Percentiles rank a stretch among this genome's conserved stretches.
Evolutionary conservation across 495 filamentous ascomycete genomes (phyloP).

Genomic region (Bacidia rubella): DNA sequence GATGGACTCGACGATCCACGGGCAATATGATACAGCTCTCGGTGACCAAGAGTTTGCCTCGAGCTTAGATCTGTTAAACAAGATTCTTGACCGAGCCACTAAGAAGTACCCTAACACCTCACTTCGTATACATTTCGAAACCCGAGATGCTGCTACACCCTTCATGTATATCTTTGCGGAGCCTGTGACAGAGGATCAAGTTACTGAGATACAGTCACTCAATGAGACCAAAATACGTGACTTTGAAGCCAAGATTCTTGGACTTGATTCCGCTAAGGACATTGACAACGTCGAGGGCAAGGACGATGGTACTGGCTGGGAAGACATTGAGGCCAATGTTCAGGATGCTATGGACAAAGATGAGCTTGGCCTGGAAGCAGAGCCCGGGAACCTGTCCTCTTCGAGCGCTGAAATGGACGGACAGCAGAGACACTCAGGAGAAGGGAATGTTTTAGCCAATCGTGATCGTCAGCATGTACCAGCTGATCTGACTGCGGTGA

Average conservation of each 20-base stretch:
- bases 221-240: constrained; percentile 47
- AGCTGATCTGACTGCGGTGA: constrained; percentile 13
- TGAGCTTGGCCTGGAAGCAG: constrained; percentile 30
- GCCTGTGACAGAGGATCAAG: constrained; percentile 59
- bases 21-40: constrained; percentile 44
- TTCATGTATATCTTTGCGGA: constrained; percentile 86
- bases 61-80: constrained; percentile 65
- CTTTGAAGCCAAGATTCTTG: constrained; percentile 52
- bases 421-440: too few relatives aligned
- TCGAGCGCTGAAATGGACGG: too few relatives aligned
- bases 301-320: constrained; percentile 29
- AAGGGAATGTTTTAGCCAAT: neutral
- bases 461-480: neutral
- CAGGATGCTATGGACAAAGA: constrained; percentile 41
- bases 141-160: constrained; percentile 41
- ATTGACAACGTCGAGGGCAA: constrained; percentile 10
- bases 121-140: constrained; percentile 78
- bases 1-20: constrained; percentile 79
- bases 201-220: constrained; percentile 57
- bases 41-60: constrained; percentile 82
- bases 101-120: constrained; percentile 57
- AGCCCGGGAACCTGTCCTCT: too few relatives aligned
- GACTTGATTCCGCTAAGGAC: constrained; percentile 23
- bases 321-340: constrained; percentile 38
- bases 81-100: constrained; percentile 59